Evolutionary conservation across 805 yeast genomes (phyloP).

Genomic region (Osmozyma mogii): DNA sequence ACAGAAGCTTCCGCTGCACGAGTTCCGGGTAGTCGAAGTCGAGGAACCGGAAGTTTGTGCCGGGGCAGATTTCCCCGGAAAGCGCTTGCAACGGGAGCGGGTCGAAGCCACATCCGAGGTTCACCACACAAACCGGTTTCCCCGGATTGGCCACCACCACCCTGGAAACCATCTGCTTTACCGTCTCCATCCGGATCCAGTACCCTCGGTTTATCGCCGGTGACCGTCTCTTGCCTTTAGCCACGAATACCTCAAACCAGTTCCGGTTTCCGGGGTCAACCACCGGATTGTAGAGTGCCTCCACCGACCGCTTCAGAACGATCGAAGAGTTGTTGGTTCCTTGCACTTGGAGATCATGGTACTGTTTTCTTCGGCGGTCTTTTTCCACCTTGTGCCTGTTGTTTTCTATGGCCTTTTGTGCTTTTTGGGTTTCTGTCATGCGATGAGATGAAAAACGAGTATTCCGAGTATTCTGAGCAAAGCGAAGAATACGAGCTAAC

Average conservation of each 20-base stretch:
- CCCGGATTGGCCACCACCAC: constrained; percentile 28
- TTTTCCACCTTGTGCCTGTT: constrained; percentile 37
- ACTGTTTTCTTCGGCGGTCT: constrained; percentile 38
- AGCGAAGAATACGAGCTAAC: no score
- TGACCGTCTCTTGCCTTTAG: constrained; percentile 57
- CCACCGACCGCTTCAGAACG: constrained; percentile 76
- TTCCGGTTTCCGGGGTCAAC: constrained; percentile 27
- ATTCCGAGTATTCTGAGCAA: no score
- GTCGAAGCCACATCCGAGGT: constrained; percentile 72
- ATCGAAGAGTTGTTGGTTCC: constrained; percentile 81
- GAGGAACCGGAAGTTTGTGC: constrained; percentile 36
- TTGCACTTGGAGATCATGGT: constrained; percentile 64
- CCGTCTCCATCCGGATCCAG: constrained; percentile 72
- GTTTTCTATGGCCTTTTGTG: no score
- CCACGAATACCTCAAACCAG: constrained; percentile 64
- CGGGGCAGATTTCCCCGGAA: constrained; percentile 11
- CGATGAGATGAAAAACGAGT: no score
- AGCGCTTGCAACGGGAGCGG: constrained; percentile 35
- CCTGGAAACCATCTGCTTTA: constrained; percentile 42
- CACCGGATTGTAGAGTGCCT: constrained; percentile 41
- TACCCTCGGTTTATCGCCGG: constrained; percentile 80
- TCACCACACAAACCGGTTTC: constrained; percentile 39
- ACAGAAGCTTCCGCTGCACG: constrained; percentile 44
- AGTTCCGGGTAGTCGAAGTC: constrained; percentile 76
- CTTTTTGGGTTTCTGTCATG: no score